Evolutionary conservation across 2,329 filamentous ascomycete genomes (phyloP), one percentile per base, ranked within the genome.

Genomic region (Sclerotinia borealis): DNA sequence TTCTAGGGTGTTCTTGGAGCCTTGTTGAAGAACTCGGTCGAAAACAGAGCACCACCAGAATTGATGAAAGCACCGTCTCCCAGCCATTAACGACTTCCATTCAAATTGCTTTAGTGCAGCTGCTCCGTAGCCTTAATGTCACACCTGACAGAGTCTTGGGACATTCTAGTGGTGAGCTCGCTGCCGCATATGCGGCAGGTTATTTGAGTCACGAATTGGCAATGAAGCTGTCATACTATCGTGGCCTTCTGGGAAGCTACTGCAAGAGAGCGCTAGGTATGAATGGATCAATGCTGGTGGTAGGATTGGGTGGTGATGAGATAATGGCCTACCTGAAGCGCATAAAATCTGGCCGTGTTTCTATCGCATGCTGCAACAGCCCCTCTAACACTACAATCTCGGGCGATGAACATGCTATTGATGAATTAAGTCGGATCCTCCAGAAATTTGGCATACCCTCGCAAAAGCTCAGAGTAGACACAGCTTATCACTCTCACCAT

Each of bases 121-220:
- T 83, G 7, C 72, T 84, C 0, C 34, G 74, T 27, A 76, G 76
- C 1, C 80, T 76, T 73, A 75, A 74, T 1, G 69, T 82, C n/a
- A 65, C 62, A 3, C 77, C 79, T 0, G 61, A 67, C 34, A 64
- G 59, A 10, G 73, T 80, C 0, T 71, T 75, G 3, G 79, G 80
- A 1, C 80, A 82, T 67, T 81, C 79, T 0, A 76, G 73, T 56
- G 80, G 80, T 13, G 80, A 83, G 63, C 80, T 82, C 39, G 79
- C 70, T 3, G 80, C 80, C 3, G 79, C 80, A 0, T 82, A 79
- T 59, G 74, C 79, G 0, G 70, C 76, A 0, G 77, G 76, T 9
- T 41, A 61, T 25, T 29, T 72, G 15, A 48, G 56, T 10, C 51
- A 66, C 15, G 54, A 66, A 34, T 61, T 67, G 34, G 71, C 69